phyloP scores from a whole-genome alignment of 176 grass and related monocot genomes.

The sorghum (Sorghum bicolor) region DNA sequence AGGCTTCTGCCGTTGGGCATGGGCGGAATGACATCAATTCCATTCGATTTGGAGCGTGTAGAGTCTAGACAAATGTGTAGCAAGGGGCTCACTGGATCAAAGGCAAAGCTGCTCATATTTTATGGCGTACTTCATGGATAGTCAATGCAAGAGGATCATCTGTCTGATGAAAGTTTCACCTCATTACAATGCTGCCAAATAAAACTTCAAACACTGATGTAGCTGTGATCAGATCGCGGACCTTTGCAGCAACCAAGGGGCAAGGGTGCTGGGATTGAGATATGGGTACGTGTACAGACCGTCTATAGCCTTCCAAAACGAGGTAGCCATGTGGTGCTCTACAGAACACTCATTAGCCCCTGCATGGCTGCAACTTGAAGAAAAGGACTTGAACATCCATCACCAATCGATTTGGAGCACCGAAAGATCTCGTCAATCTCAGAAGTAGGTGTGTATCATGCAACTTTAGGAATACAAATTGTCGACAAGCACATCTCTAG shows the following conservation, averaged over 20 bases:
- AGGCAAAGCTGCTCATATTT: constrained; percentile 22
- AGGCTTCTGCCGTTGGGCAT: constrained; percentile 28
- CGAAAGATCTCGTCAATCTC: constrained; percentile 22
- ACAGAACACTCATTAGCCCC: not conserved
- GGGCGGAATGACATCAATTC: constrained; percentile 25
- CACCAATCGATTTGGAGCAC: constrained; percentile 22
- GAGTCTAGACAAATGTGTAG: constrained; percentile 18
- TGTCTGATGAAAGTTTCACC: constrained; percentile 10
- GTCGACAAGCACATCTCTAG: constrained; percentile 23
- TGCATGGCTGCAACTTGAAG: not conserved
- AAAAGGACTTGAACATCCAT: constrained; percentile 25
- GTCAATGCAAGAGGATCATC: not conserved
- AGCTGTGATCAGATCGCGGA: not conserved
- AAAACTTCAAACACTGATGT: not conserved
- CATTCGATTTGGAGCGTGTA: constrained; percentile 17
- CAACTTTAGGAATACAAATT: constrained; percentile 34
- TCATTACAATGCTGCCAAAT: not conserved
- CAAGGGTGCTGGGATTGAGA: constrained; percentile 9
- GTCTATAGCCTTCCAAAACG: constrained; percentile 7
- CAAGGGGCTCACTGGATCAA: constrained; percentile 31
- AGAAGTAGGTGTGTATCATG: constrained; percentile 18
- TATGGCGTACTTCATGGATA: constrained; percentile 23
- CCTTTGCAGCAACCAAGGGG: constrained; percentile 29
- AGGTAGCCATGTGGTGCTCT: constrained; percentile 29
- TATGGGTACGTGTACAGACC: not conserved